A percentile compares a stretch with the other conserved stretches of the same genome.
phyloP scores from a whole-genome alignment of 1,139 yeast species.

The Sugiyamaella neomexicana region DNA sequence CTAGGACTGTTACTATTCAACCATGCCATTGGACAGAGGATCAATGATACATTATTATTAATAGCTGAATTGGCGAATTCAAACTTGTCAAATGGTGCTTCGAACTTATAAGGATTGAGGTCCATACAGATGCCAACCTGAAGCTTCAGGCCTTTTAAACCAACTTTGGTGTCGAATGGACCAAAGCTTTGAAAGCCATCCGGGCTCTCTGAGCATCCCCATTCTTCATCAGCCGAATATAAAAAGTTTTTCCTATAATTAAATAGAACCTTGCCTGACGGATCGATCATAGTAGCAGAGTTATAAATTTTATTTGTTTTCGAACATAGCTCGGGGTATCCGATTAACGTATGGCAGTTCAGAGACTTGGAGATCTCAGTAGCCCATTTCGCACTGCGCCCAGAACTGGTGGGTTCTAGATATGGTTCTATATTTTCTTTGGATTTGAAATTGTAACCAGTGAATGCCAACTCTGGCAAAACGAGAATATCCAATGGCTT shows the following conservation, averaged over 20 bases:
- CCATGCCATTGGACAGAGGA: slow-evolving; percentile 91
- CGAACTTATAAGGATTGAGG: slow-evolving; percentile 79
- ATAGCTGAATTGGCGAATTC: slow-evolving; percentile 67
- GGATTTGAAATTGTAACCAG: slow-evolving; percentile 74
- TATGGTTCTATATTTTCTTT: slow-evolving; percentile 58
- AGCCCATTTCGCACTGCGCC: slow-evolving; percentile 60
- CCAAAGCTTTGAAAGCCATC: slow-evolving; percentile 27
- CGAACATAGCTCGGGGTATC: slow-evolving; percentile 66
- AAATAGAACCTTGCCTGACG: slow-evolving; percentile 57
- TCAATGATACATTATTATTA: slow-evolving; percentile 51
- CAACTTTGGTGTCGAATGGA: slow-evolving; percentile 3
- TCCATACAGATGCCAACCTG: slow-evolving; percentile 95
- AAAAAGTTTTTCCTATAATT: slow-evolving; percentile 78
- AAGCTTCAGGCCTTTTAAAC: slow-evolving; percentile 34
- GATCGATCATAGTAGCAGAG: slow-evolving; percentile 66
- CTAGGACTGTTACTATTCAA: slow-evolving; percentile 49
- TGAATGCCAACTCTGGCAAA: slow-evolving; percentile 80
- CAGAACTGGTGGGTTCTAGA: slow-evolving; percentile 49
- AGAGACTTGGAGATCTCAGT: slow-evolving; percentile 50
- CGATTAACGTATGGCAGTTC: slow-evolving; percentile 71
- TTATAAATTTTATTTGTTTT: slow-evolving; percentile 53
- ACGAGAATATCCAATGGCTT: slow-evolving; percentile 52
- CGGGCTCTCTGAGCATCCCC: slow-evolving; percentile 80
- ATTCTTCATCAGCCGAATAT: slow-evolving; percentile 73
- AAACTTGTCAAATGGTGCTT: slow-evolving; percentile 70